Conservation (phyloP, 805 yeast genomes). For the Kregervanrija delftensis region DNA sequence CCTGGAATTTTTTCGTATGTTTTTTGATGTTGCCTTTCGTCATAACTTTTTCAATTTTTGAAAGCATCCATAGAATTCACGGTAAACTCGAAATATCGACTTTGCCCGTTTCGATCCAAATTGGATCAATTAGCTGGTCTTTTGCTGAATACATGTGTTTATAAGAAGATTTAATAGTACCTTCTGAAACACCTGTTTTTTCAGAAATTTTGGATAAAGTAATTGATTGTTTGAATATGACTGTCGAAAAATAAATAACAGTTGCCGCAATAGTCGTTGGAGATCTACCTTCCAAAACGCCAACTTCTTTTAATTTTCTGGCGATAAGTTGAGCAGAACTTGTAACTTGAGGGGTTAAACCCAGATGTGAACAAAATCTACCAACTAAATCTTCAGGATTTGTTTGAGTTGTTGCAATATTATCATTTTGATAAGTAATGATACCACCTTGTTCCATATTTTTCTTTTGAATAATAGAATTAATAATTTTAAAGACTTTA, state of each 20-base stretch:
- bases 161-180: slow-evolving; percentile 90
- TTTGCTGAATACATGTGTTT: slow-evolving; percentile 69
- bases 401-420: slow-evolving; percentile 70
- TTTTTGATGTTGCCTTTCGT: too few relatives aligned
- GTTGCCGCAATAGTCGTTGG: slow-evolving; percentile 98
- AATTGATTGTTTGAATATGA: slow-evolving; percentile 74
- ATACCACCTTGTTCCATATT: slow-evolving; percentile 37
- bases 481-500: slow-evolving; percentile 79
- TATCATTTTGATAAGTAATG: slow-evolving; percentile 39
- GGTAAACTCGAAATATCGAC: slow-evolving; percentile 32
- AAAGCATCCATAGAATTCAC: too few relatives aligned
- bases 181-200: slow-evolving; percentile 93
- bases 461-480: slow-evolving; percentile 48
- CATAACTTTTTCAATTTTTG: too few relatives aligned
- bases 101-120: slow-evolving; percentile 66
- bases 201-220: slow-evolving; percentile 81
- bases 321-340: slow-evolving; percentile 93
- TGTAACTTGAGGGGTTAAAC: slow-evolving; percentile 75
- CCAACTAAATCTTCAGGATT: slow-evolving; percentile 92
- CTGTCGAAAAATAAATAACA: slow-evolving; percentile 87
- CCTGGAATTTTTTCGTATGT: too few relatives aligned
- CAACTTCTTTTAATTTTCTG: slow-evolving; percentile 79
- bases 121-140: slow-evolving; percentile 65
- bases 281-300: slow-evolving; percentile 92
- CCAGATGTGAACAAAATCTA: slow-evolving; percentile 93